Conservation (phyloP, 169 alveolate species). For the Theileria sp. region DNA sequence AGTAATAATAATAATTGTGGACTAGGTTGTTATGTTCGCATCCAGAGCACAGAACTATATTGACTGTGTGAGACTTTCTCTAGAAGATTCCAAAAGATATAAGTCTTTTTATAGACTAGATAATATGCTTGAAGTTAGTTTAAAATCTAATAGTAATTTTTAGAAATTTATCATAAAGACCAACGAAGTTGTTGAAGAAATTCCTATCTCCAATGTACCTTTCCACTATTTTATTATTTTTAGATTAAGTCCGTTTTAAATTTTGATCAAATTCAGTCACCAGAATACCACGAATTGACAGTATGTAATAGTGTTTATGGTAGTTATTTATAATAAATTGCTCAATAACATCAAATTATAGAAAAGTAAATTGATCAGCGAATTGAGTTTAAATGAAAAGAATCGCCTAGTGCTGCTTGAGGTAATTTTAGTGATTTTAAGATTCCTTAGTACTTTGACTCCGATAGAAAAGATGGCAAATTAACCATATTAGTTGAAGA, state of each 20-base stretch:
- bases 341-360: slow-evolving; percentile 8
- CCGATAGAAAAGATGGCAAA: neutral
- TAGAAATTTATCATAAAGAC: slow-evolving; percentile 36
- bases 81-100: slow-evolving; percentile 11
- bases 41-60: slow-evolving; percentile 51
- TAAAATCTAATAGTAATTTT: neutral
- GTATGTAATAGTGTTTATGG: neutral
- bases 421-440: slow-evolving; percentile 15
- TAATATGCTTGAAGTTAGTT: slow-evolving; percentile 21
- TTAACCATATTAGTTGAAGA: slow-evolving; percentile 40
- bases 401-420: slow-evolving; percentile 59
- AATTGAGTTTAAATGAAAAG: slow-evolving; percentile 20
- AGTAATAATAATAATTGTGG: neutral
- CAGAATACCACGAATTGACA: neutral
- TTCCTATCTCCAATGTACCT: slow-evolving; percentile 33
- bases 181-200: slow-evolving; percentile 22
- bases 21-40: slow-evolving; percentile 61
- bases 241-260: slow-evolving; percentile 35
- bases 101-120: slow-evolving; percentile 44
- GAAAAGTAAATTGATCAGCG: neutral
- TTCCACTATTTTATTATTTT: neutral
- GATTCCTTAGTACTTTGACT: neutral
- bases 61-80: slow-evolving; percentile 27
- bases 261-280: slow-evolving; percentile 32
- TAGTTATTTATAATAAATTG: neutral